Conservation (phyloP, 2,329 filamentous ascomycete species). For the Claviceps pazoutovae region DNA sequence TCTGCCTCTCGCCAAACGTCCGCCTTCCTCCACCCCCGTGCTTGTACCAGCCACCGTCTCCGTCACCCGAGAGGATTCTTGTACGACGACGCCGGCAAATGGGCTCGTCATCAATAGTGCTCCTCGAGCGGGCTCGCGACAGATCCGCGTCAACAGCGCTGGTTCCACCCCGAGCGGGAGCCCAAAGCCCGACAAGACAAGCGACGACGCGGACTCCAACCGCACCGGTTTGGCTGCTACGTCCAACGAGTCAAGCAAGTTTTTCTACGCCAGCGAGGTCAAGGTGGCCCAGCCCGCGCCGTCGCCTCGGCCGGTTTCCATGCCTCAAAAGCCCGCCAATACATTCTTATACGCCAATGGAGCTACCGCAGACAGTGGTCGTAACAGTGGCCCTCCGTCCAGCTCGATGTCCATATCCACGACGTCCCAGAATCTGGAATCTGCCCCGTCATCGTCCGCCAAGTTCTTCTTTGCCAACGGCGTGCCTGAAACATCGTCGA, state of each 20-base stretch:
- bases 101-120: slow-evolving; percentile 56
- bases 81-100: slow-evolving; percentile 37
- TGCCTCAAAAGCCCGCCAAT: slow-evolving; percentile 29
- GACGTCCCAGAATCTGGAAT: slow-evolving; percentile 22
- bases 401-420: slow-evolving; percentile 20
- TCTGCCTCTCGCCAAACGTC: slow-evolving; percentile 27
- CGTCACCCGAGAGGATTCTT: slow-evolving; percentile 30
- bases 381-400: slow-evolving; percentile 17
- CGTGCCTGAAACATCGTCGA: slow-evolving; percentile 31
- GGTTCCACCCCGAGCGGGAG: slow-evolving; percentile 52
- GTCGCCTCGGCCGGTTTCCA: slow-evolving; percentile 23
- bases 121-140: slow-evolving; percentile 62
- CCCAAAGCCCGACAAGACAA: slow-evolving; percentile 31
- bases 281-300: slow-evolving; percentile 29
- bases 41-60: slow-evolving; percentile 10
- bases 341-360: slow-evolving; percentile 47
- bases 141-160: slow-evolving; percentile 54
- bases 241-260: slow-evolving; percentile 38
- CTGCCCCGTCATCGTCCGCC: slow-evolving; percentile 23
- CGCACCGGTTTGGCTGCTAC: slow-evolving; percentile 17
- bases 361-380: slow-evolving; percentile 25
- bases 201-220: slow-evolving; percentile 25
- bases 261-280: slow-evolving; percentile 83
- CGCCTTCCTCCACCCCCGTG: slow-evolving; percentile 7
- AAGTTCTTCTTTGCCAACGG: slow-evolving; percentile 71